Percentiles rank a stretch among this genome's conserved stretches.
Conservation (phyloP, 2,329 filamentous ascomycete genomes). For the Colletotrichum incanum region DNA sequence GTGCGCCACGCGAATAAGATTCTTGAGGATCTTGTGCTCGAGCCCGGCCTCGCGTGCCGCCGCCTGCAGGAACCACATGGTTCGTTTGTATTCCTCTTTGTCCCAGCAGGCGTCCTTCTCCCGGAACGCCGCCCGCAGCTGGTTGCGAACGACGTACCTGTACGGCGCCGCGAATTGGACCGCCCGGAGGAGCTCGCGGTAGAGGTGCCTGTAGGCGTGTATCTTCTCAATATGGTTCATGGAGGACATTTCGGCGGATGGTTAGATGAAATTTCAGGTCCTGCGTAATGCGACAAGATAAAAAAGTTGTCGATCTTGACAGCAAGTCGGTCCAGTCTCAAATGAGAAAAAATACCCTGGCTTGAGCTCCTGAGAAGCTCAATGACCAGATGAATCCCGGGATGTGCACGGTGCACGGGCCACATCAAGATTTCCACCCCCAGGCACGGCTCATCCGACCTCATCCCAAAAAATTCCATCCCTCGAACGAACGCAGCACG, state of each 20-base stretch:
- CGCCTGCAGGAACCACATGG: slow-evolving; percentile 78
- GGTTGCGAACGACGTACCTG: slow-evolving; percentile 73
- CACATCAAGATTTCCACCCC: slow-evolving; percentile 35
- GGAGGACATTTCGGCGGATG: neutral
- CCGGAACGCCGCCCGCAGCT: slow-evolving; percentile 73
- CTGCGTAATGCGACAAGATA: neutral
- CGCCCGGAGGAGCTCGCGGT: slow-evolving; percentile 77
- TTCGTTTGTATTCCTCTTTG: slow-evolving; percentile 70
- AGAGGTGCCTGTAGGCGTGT: slow-evolving; percentile 79
- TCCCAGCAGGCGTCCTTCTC: slow-evolving; percentile 64
- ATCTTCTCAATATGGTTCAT: slow-evolving; percentile 64
- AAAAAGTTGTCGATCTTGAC: neutral
- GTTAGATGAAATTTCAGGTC: neutral
- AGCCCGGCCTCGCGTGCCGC: slow-evolving; percentile 76
- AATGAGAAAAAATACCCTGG: slow-evolving; percentile 1
- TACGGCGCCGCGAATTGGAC: slow-evolving; percentile 81
- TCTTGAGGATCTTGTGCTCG: slow-evolving; percentile 82
- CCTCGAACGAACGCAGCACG: slow-evolving; percentile 13
- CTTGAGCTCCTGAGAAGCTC: slow-evolving; percentile 2
- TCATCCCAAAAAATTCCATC: slow-evolving; percentile 44
- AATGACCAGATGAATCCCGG: slow-evolving; percentile 9
- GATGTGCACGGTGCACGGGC: slow-evolving; percentile 36
- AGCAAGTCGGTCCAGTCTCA: neutral
- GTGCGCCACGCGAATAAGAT: slow-evolving; percentile 66
- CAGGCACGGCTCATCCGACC: slow-evolving; percentile 35